phyloP scores from a whole-genome alignment of 106 monocot genomes.

The Cymbidium sinense region DNA sequence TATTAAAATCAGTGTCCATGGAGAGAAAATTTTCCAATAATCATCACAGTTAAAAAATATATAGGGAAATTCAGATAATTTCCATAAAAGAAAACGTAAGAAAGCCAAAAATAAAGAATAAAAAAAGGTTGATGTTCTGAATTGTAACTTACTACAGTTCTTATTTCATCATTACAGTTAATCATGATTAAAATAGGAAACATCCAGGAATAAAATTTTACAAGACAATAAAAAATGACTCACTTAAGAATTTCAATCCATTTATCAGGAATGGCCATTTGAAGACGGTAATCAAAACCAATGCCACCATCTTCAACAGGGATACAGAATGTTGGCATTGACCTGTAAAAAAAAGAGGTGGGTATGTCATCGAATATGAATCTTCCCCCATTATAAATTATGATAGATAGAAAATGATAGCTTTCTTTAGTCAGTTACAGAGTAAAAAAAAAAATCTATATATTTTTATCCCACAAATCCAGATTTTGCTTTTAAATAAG shows the following conservation, averaged over 20 bases:
- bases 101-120: not conserved
- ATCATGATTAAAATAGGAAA: not conserved
- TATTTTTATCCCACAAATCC: not conserved
- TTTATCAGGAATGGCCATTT: conserved; percentile 97
- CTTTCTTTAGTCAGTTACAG: not conserved
- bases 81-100: not conserved
- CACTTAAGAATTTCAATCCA: conserved; percentile 98
- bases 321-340: conserved; percentile 93
- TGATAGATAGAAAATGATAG: not conserved
- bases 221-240: conserved; percentile 10
- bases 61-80: not conserved
- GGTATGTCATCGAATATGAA: not conserved
- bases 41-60: not conserved
- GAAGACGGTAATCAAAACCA: conserved; percentile 95
- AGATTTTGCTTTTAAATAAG: not conserved
- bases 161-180: not conserved
- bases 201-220: not conserved
- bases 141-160: not conserved
- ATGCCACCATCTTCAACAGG: conserved; percentile 90
- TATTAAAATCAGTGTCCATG: not conserved
- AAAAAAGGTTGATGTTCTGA: too few species aligned
- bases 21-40: not conserved
- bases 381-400: not conserved
- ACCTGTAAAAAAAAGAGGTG: conserved; percentile 45
- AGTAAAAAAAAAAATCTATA: not conserved